These are phyloP conservation scores for Ophiostoma sp. DNA, from an alignment of 2,329 filamentous ascomycete genomes.

Conservation along the genomic window DNA sequence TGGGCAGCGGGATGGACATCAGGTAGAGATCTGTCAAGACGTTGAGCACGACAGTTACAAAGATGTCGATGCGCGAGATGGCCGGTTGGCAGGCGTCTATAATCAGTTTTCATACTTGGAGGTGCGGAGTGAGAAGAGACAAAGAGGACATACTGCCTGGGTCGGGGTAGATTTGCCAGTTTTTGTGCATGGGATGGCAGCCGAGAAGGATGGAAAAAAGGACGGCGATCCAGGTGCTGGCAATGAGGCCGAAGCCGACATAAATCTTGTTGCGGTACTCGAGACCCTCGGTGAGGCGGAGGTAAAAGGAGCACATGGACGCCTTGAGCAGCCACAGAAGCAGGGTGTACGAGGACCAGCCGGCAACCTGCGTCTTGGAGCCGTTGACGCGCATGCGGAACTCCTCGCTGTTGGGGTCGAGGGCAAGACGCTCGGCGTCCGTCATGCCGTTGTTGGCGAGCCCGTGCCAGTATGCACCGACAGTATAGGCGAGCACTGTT, in stretches of 20 bases:
- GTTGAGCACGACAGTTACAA: conserved; percentile 38
- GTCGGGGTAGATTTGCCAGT: conserved; percentile 42
- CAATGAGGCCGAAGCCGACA: conserved; percentile 34
- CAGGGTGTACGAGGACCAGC: conserved; percentile 30
- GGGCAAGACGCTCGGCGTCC: conserved; percentile 29
- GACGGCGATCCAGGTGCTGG: conserved; percentile 33
- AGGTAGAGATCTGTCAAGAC: conserved; percentile 39
- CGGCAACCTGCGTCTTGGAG: conserved; percentile 35
- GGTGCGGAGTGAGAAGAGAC: neutral
- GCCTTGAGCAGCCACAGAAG: conserved; percentile 31
- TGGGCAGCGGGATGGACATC: conserved; percentile 40
- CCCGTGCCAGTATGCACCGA: conserved; percentile 31
- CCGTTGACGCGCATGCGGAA: conserved; percentile 33
- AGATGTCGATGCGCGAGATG: conserved; percentile 36
- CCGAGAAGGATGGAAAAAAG: conserved; percentile 34
- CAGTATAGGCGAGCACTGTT: conserved; percentile 31
- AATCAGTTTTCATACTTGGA: too few species aligned
- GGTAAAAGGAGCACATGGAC: conserved; percentile 32
- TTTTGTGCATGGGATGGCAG: conserved; percentile 35
- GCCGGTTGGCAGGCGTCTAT: conserved; percentile 38
- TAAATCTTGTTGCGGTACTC: conserved; percentile 31
- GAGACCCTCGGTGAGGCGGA: conserved; percentile 33
- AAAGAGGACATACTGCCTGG: conserved; percentile 35
- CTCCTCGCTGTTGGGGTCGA: conserved; percentile 31
- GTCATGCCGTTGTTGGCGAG: conserved; percentile 36